Conservation (phyloP, 1,284 basidiomycete genomes). For the Tetrapyrgos nigripes region DNA sequence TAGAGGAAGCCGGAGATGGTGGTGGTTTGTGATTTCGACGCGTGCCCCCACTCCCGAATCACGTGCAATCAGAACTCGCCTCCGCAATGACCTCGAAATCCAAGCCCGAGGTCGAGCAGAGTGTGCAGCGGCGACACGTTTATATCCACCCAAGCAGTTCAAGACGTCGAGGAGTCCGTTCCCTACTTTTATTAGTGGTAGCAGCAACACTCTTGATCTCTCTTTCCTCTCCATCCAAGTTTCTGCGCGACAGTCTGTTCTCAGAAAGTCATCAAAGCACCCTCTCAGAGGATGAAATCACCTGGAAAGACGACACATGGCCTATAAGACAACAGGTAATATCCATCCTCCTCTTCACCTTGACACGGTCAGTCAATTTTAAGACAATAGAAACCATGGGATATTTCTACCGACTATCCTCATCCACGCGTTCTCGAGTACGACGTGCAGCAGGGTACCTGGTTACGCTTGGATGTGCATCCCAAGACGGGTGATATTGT, state of each 20-base stretch:
- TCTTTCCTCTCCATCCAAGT: constrained; percentile 2
- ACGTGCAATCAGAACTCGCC: too few species aligned
- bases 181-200: constrained; percentile 3
- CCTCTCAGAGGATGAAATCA: constrained; percentile 21
- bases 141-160: not conserved
- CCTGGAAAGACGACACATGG: constrained; percentile 65
- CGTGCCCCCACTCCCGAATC: too few species aligned
- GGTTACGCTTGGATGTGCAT: constrained; percentile 75
- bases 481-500: constrained; percentile 71
- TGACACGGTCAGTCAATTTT: too few species aligned
- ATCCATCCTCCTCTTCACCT: too few species aligned
- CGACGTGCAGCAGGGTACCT: constrained; percentile 76
- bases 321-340: constrained; percentile 69
- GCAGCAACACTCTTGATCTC: constrained; percentile 11
- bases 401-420: constrained; percentile 78
- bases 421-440: constrained; percentile 68
- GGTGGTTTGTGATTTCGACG: too few species aligned
- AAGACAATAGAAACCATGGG: constrained; percentile 69
- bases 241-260: not conserved
- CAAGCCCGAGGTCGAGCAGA: not conserved
- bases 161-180: not conserved
- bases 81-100: not conserved
- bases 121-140: not conserved
- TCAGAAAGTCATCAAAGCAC: not conserved
- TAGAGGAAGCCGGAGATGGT: too few species aligned